Evolutionary conservation across 495 filamentous ascomycete genomes (phyloP).

Genomic region (Halenospora varia): DNA sequence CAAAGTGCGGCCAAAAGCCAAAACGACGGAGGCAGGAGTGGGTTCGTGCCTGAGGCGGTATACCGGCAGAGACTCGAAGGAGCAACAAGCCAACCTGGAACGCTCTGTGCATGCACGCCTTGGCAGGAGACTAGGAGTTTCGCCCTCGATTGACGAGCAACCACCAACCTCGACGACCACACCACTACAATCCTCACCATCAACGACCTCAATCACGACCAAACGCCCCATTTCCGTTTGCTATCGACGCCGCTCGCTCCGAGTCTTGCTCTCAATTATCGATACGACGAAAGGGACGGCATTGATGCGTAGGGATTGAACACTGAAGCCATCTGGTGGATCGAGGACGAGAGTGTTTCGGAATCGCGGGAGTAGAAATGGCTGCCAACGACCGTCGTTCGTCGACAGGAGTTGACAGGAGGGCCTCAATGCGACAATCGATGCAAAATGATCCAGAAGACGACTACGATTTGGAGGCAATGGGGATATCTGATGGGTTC

Average conservation of each 20-base stretch:
- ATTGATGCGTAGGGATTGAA: background rate
- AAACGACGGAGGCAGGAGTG: no score
- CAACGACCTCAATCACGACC: background rate
- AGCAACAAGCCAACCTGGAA: no score
- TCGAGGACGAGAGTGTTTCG: conserved; percentile 3
- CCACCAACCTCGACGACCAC: no score
- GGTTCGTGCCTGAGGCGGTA: no score
- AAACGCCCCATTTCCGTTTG: background rate
- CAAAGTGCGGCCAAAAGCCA: no score
- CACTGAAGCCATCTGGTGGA: background rate
- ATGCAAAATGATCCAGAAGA: conserved; percentile 29
- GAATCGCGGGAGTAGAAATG: conserved; percentile 8
- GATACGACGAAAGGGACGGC: background rate
- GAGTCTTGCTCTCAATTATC: background rate
- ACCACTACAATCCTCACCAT: background rate
- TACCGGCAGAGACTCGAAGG: no score
- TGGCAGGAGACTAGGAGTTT: no score
- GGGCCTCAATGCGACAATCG: conserved; percentile 15
- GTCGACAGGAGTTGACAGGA: conserved; percentile 20
- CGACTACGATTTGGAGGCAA: conserved; percentile 35
- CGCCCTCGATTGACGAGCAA: no score
- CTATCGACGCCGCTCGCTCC: background rate
- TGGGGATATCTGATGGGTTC: conserved; percentile 43
- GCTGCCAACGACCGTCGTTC: conserved; percentile 14
- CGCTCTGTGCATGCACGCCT: no score